phyloP scores from a whole-genome alignment of 108 stramenopile species.

The Skeletonema grethae region DNA sequence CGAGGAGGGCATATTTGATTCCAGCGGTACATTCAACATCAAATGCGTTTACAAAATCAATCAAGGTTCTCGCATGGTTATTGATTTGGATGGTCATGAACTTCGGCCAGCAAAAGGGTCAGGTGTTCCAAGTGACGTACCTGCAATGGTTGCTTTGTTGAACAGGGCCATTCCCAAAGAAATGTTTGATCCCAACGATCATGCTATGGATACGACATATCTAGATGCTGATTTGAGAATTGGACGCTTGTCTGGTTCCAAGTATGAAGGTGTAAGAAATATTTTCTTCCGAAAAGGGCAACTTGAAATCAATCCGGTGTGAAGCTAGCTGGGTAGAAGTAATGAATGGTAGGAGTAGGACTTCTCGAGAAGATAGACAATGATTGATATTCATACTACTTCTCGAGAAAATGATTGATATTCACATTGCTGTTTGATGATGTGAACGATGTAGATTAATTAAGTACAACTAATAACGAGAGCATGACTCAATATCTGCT shows the following conservation, averaged over 20 bases:
- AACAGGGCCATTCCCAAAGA: conserved; percentile 67
- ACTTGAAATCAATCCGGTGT: conserved; percentile 50
- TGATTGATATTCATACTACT: neutral
- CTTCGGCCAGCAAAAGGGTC: conserved; percentile 51
- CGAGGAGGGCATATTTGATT: conserved; percentile 48
- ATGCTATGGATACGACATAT: conserved; percentile 78
- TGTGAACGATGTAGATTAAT: conserved; percentile 1
- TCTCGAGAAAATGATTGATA: neutral
- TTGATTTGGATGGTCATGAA: conserved; percentile 51
- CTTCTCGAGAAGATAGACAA: too few species aligned
- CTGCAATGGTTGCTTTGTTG: conserved; percentile 54
- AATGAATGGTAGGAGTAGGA: too few species aligned
- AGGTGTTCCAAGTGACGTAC: conserved; percentile 57
- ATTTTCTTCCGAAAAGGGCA: conserved; percentile 62
- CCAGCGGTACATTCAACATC: conserved; percentile 54
- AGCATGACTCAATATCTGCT: too few species aligned
- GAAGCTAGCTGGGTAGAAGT: neutral
- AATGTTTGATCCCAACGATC: conserved; percentile 66
- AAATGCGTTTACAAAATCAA: conserved; percentile 64
- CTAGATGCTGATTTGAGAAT: conserved; percentile 72
- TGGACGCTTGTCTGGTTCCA: conserved; percentile 62
- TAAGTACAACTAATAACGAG: conserved; percentile 2
- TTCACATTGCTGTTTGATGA: neutral
- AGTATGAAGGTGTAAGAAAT: conserved; percentile 68
- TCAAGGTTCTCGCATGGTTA: conserved; percentile 66